phyloP scores from a whole-genome alignment of 176 grass and related monocot species.

The Chloris gayana region DNA sequence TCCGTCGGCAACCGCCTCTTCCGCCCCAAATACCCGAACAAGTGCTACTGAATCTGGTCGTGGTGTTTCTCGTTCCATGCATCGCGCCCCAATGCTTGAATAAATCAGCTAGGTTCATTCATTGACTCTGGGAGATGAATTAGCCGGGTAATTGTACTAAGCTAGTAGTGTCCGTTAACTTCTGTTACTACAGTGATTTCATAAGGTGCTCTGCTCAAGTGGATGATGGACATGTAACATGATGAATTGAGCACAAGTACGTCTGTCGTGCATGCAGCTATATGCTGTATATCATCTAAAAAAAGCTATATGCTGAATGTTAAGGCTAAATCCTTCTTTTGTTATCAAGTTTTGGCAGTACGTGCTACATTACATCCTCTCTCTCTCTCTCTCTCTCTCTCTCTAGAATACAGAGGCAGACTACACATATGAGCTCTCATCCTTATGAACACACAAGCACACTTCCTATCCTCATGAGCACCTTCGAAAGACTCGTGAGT shows the following conservation, averaged over 20 bases:
- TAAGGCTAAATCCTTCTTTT: neutral
- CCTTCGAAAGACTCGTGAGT: too few species aligned
- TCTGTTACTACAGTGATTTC: neutral
- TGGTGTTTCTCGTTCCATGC: neutral
- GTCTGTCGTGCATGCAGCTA: neutral
- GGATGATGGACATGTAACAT: neutral
- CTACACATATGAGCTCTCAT: too few species aligned
- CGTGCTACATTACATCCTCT: too few species aligned
- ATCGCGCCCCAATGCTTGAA: neutral
- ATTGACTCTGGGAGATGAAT: neutral
- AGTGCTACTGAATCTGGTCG: conserved; percentile 32
- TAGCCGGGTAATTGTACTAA: neutral
- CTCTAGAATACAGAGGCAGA: too few species aligned
- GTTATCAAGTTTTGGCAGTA: neutral
- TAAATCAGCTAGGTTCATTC: conserved; percentile 26
- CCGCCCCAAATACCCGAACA: conserved; percentile 32
- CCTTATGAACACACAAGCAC: too few species aligned
- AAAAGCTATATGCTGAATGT: neutral
- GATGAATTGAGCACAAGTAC: neutral
- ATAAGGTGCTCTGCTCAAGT: neutral
- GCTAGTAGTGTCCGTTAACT: neutral
- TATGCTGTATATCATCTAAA: too few species aligned
- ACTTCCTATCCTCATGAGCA: too few species aligned
- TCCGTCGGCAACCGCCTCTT: conserved; percentile 66
- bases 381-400: too few species aligned